Percentiles rank a stretch among this genome's conserved stretches.
These are phyloP conservation scores for Excoecaria agallocha DNA, from an alignment of 345 rosid species.

Conservation along the genomic window DNA sequence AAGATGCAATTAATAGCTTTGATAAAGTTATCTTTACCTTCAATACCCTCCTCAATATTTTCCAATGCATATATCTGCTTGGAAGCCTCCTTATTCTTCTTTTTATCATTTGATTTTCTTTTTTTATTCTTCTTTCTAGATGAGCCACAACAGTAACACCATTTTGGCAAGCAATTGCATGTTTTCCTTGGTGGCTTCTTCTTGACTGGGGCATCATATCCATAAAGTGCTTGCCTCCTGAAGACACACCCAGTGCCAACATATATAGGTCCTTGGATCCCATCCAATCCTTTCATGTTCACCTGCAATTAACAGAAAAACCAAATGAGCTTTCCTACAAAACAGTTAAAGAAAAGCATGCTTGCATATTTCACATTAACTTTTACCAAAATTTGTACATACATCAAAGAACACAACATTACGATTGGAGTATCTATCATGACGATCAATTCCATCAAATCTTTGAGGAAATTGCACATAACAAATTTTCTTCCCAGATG, in stretches of 20 bases:
- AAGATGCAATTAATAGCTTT: neutral
- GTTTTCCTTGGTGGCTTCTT: conserved; percentile 69
- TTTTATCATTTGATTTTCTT: conserved; percentile 40
- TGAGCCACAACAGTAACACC: conserved; percentile 48
- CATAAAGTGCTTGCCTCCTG: conserved; percentile 84
- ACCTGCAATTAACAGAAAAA: conserved; percentile 45
- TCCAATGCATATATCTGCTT: conserved; percentile 71
- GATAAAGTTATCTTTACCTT: conserved; percentile 32
- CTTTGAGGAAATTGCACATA: conserved; percentile 25
- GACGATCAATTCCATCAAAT: conserved; percentile 19
- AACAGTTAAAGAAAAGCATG: neutral
- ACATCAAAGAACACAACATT: conserved; percentile 25
- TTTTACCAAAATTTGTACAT: conserved; percentile 1
- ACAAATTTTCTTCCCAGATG: conserved; percentile 19
- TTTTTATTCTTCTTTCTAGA: conserved; percentile 52
- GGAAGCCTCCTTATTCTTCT: conserved; percentile 50
- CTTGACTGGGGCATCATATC: conserved; percentile 71
- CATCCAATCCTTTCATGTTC: conserved; percentile 94
- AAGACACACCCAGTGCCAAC: conserved; percentile 96
- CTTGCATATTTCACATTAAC: neutral
- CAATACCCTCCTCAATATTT: conserved; percentile 69
- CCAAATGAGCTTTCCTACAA: neutral
- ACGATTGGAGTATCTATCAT: conserved; percentile 23
- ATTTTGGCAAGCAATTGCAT: conserved; percentile 85
- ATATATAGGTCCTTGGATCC: conserved; percentile 89